A percentile compares a stretch with the other conserved stretches of the same genome.
These are phyloP conservation scores for Plasmodium vivax DNA, from an alignment of 169 alveolate genomes.

Conservation along the genomic window DNA sequence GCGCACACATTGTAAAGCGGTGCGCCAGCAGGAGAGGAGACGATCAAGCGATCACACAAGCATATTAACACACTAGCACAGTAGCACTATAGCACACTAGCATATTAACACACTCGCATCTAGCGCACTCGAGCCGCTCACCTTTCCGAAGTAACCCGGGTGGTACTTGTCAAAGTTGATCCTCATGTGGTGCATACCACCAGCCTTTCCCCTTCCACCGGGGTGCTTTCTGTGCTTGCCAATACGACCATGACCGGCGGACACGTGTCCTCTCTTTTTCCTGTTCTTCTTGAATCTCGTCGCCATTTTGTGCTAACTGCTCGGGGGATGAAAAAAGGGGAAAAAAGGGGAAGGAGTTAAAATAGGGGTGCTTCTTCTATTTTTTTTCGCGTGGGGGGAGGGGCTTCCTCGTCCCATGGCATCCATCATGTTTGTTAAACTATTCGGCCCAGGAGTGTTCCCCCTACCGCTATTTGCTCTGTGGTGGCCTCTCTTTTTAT, in stretches of 20 bases:
- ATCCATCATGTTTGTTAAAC: not conserved
- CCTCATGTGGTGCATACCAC: conserved; percentile 97
- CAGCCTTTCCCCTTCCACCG: conserved; percentile 99
- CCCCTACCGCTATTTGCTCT: not conserved
- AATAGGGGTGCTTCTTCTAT: not conserved
- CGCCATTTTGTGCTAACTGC: conserved; percentile 81
- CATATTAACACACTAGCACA: too few relatives aligned
- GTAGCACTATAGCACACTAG: too few relatives aligned
- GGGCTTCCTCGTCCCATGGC: not conserved
- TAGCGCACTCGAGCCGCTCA: conserved; percentile 8
- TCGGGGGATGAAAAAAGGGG: not conserved
- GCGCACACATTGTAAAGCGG: not conserved
- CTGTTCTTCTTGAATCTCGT: conserved; percentile 96
- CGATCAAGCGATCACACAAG: too few relatives aligned
- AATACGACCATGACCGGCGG: conserved; percentile 99
- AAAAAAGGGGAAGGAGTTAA: not conserved
- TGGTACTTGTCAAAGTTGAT: conserved; percentile 96
- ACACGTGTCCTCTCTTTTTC: conserved; percentile 98
- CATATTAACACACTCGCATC: too few relatives aligned
- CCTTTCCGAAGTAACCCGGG: conserved; percentile 99
- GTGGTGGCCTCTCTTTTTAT: not conserved
- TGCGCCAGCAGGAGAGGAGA: not conserved
- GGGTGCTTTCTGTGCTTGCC: conserved; percentile 99
- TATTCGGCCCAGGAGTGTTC: not conserved
- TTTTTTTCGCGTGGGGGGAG: not conserved